phyloP scores from a whole-genome alignment of 129 eudicot genomes.

The Pittosporum tobira region DNA sequence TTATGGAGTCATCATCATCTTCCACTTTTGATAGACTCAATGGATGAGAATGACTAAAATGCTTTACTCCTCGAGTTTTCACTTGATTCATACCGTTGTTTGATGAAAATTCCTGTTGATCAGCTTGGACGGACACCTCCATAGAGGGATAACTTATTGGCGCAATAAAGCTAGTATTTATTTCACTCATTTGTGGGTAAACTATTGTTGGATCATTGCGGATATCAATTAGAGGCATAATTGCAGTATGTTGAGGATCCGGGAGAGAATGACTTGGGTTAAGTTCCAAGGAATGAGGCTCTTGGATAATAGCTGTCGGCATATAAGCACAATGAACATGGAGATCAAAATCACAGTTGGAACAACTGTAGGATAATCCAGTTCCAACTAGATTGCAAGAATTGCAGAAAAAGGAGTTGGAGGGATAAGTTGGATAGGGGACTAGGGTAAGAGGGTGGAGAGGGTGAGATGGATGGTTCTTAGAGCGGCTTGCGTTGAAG shows the following conservation, averaged over 20 bases:
- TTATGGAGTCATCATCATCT: conserved; percentile 23
- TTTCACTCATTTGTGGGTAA: background rate
- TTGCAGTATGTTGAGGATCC: too few species aligned
- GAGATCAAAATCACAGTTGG: conserved; percentile 4
- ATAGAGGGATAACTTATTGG: too few species aligned
- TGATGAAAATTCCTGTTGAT: background rate
- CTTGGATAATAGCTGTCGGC: conserved; percentile 2
- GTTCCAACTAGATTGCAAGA: conserved; percentile 36
- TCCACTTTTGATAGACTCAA: conserved; percentile 7
- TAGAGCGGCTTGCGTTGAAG: conserved; percentile 44
- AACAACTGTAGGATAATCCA: conserved; percentile 14
- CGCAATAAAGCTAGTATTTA: too few species aligned
- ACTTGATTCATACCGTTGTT: background rate
- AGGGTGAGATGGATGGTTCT: conserved; percentile 53
- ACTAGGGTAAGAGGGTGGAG: conserved; percentile 48
- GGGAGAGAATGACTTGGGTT: too few species aligned
- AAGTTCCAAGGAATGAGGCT: too few species aligned
- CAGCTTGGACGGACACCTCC: too few species aligned
- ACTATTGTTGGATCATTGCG: background rate
- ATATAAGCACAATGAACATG: conserved; percentile 11
- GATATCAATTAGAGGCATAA: too few species aligned
- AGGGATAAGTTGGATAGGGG: conserved; percentile 68
- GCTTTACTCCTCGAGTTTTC: conserved; percentile 20
- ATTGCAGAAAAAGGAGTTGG: conserved; percentile 52
- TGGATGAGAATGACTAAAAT: conserved; percentile 57